phyloP scores from a whole-genome alignment of 2,329 filamentous ascomycete species.

The Ceratocystis alfenasii region DNA sequence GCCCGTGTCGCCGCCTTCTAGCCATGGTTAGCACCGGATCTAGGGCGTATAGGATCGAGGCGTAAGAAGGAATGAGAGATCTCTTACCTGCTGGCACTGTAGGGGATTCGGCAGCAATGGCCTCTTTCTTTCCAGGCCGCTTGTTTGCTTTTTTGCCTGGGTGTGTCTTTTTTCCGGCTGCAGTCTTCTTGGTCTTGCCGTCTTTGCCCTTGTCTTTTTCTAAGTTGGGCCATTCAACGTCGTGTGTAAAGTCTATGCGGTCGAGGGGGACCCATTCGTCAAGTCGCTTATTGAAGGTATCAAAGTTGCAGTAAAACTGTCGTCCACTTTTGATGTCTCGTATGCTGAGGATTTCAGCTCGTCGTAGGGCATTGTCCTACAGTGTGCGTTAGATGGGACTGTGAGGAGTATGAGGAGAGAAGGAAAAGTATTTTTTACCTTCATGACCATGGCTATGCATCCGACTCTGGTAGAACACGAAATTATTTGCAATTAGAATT shows the following conservation, averaged over 20 bases:
- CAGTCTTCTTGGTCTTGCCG: slow-evolving; percentile 59
- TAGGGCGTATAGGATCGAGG: background rate
- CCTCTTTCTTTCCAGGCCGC: slow-evolving; percentile 43
- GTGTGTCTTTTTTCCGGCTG: slow-evolving; percentile 45
- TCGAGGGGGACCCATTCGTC: slow-evolving; percentile 78
- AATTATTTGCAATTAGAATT: background rate
- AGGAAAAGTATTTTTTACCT: slow-evolving; percentile 26
- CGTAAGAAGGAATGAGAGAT: background rate
- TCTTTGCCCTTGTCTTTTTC: slow-evolving; percentile 74
- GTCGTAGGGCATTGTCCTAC: slow-evolving; percentile 65
- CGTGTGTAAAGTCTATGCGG: slow-evolving; percentile 73
- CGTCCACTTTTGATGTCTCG: slow-evolving; percentile 77
- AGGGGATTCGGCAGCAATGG: slow-evolving; percentile 40
- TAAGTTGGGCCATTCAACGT: slow-evolving; percentile 92
- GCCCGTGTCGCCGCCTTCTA: slow-evolving; percentile 42
- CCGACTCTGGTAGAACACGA: slow-evolving; percentile 32
- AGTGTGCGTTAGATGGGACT: background rate
- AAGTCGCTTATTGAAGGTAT: slow-evolving; percentile 85
- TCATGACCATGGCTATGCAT: slow-evolving; percentile 50
- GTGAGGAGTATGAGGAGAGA: background rate
- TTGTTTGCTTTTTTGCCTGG: slow-evolving; percentile 48
- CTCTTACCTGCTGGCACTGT: slow-evolving; percentile 27
- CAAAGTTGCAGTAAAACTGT: slow-evolving; percentile 92
- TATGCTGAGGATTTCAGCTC: slow-evolving; percentile 94
- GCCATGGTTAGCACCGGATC: slow-evolving; percentile 4